Conservation (phyloP, 495 filamentous ascomycete species). For the Penicillium riverlandense region DNA sequence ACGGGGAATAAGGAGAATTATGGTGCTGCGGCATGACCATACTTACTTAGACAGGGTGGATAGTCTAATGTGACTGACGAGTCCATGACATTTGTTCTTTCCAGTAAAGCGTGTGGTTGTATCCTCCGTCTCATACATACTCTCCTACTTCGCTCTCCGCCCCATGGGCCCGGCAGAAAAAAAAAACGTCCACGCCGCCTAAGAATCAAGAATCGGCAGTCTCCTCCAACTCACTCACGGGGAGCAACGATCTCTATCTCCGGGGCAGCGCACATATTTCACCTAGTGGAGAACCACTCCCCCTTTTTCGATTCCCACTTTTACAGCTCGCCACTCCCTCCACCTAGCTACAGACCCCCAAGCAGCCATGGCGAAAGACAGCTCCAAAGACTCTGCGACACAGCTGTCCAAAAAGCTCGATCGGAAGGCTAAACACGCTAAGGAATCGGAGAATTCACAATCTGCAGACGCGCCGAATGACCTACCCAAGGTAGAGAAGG, state of each 20-base stretch:
- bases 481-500: conserved; percentile 12
- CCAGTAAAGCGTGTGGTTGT: neutral
- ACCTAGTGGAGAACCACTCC: too few species aligned
- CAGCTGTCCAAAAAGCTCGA: conserved; percentile 74
- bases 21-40: neutral
- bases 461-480: conserved; percentile 1
- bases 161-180: conserved; percentile 5
- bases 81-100: neutral
- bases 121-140: neutral
- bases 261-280: neutral
- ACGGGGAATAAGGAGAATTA: neutral
- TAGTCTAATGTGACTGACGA: conserved; percentile 8
- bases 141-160: too few species aligned
- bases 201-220: too few species aligned
- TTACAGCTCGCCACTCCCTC: too few species aligned
- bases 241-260: neutral
- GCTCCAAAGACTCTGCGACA: conserved; percentile 15
- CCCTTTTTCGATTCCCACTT: too few species aligned
- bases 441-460: conserved; percentile 31
- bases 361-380: conserved; percentile 13
- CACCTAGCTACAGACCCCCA: neutral
- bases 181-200: conserved; percentile 9
- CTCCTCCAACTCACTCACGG: neutral
- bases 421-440: conserved; percentile 62
- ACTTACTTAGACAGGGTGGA: neutral